These are phyloP conservation scores for Xylaria intraflava DNA, from an alignment of 495 filamentous ascomycete genomes.

Conservation along the genomic window DNA sequence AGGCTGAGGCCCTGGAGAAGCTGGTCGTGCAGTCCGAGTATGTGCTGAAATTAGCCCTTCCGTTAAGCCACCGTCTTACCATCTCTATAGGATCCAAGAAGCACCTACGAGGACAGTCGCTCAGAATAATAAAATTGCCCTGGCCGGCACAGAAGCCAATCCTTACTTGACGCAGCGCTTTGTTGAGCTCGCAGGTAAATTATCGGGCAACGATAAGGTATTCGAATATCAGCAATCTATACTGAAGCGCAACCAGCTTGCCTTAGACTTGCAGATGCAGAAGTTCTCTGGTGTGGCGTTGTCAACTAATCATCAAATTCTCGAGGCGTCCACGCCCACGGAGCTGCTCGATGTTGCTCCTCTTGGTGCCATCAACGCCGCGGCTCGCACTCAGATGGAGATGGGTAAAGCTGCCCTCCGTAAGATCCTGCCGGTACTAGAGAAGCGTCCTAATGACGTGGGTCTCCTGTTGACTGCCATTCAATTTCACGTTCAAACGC, in stretches of 20 bases:
- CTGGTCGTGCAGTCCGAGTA: constrained; percentile 46
- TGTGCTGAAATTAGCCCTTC: constrained; percentile 9
- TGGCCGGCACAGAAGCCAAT: constrained; percentile 54
- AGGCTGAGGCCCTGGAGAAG: constrained; percentile 62
- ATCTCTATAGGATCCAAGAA: constrained; percentile 60
- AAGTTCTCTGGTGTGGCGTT: constrained; percentile 69
- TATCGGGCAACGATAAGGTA: constrained; percentile 59
- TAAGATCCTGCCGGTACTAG: constrained; percentile 64
- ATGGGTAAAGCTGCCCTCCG: constrained; percentile 65
- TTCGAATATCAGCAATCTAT: constrained; percentile 70
- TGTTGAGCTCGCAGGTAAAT: constrained; percentile 50
- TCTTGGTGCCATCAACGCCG: constrained; percentile 72
- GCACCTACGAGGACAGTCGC: constrained; percentile 69
- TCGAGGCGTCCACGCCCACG: constrained; percentile 43
- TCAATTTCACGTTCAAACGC: constrained; percentile 70
- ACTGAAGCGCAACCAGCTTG: constrained; percentile 62
- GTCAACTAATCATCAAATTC: constrained; percentile 56
- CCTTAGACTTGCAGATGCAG: constrained; percentile 66
- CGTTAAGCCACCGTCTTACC: constrained; percentile 15
- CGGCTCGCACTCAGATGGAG: constrained; percentile 60
- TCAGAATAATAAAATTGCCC: constrained; percentile 66
- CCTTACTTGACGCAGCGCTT: constrained; percentile 71
- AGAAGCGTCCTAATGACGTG: constrained; percentile 71
- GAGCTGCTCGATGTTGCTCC: constrained; percentile 51
- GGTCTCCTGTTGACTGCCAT: constrained; percentile 77